These are phyloP conservation scores for Colletotrichum zoysiae DNA, from an alignment of 2,329 filamentous ascomycete genomes.

Conservation along the genomic window DNA sequence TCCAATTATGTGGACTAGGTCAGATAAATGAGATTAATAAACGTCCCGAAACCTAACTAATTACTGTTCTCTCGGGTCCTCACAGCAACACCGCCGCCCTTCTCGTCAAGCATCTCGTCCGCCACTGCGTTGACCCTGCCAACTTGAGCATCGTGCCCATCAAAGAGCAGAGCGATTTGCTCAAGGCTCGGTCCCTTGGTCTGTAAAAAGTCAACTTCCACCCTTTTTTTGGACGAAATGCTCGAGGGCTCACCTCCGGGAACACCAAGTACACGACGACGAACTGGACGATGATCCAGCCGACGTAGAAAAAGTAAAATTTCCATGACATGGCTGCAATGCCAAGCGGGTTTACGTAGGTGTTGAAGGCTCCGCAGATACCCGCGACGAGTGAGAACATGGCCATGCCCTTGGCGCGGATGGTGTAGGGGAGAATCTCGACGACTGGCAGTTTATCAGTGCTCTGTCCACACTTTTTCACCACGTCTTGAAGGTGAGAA, in stretches of 20 bases:
- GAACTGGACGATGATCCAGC: constrained; percentile 49
- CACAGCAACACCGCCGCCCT: constrained; percentile 12
- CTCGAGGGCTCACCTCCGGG: constrained; percentile 34
- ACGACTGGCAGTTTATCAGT: constrained; percentile 44
- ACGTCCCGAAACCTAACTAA: background rate
- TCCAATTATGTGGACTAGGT: background rate
- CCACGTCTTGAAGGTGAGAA: too few species aligned
- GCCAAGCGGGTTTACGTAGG: constrained; percentile 64
- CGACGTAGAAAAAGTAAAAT: constrained; percentile 70
- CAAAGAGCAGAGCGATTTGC: constrained; percentile 43
- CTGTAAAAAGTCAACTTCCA: constrained; percentile 15
- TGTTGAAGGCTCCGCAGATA: constrained; percentile 46
- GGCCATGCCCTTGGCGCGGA: constrained; percentile 63
- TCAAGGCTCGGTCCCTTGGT: constrained; percentile 43
- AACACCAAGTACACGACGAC: constrained; percentile 53
- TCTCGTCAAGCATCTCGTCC: constrained; percentile 37
- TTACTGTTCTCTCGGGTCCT: constrained; percentile 16
- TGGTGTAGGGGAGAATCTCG: constrained; percentile 66
- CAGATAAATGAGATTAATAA: background rate
- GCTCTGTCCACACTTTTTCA: background rate
- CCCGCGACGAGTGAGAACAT: constrained; percentile 43
- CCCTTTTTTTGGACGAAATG: fast-evolving
- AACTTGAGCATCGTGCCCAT: constrained; percentile 32
- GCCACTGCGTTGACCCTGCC: constrained; percentile 30
- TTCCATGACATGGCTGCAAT: constrained; percentile 63